Conservation (phyloP, 345 rosid genomes). For the Pistacia atlantica region DNA sequence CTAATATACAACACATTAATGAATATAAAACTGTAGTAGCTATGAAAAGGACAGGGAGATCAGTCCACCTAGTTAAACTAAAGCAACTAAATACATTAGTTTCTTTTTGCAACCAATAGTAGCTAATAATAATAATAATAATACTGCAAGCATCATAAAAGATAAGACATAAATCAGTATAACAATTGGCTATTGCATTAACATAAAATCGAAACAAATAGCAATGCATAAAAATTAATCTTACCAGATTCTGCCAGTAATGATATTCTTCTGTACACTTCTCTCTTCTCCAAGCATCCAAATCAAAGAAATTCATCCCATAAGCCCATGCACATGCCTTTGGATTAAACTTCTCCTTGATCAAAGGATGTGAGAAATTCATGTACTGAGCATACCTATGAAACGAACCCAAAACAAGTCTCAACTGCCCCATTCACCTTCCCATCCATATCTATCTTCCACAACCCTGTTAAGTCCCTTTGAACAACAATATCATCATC, state of each 20-base stretch:
- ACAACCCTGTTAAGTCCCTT: conserved; percentile 90
- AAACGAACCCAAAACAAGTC: conserved; percentile 96
- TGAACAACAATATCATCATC: conserved; percentile 98
- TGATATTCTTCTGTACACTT: conserved; percentile 98
- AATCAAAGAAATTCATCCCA: conserved; percentile 99
- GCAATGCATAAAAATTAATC: conserved; percentile 14
- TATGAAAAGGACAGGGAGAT: not conserved
- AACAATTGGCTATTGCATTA: conserved; percentile 2
- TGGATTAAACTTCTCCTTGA: conserved; percentile 90
- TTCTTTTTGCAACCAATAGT: too few relatives aligned
- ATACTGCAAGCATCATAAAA: not conserved
- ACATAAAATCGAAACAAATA: not conserved
- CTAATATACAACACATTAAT: not conserved
- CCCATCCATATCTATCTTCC: conserved; percentile 98
- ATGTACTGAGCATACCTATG: conserved; percentile 97
- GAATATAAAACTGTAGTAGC: not conserved
- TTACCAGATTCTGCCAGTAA: conserved; percentile 97
- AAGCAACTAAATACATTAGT: not conserved
- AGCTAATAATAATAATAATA: too few relatives aligned
- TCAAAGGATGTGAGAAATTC: conserved; percentile 97
- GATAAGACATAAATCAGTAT: not conserved
- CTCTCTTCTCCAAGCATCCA: conserved; percentile 98
- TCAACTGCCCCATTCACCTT: conserved; percentile 98
- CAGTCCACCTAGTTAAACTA: not conserved
- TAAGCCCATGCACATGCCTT: conserved; percentile 99